Evolutionary conservation across 345 rosid genomes (phyloP).

Genomic region (Carallia pectinifolia): DNA sequence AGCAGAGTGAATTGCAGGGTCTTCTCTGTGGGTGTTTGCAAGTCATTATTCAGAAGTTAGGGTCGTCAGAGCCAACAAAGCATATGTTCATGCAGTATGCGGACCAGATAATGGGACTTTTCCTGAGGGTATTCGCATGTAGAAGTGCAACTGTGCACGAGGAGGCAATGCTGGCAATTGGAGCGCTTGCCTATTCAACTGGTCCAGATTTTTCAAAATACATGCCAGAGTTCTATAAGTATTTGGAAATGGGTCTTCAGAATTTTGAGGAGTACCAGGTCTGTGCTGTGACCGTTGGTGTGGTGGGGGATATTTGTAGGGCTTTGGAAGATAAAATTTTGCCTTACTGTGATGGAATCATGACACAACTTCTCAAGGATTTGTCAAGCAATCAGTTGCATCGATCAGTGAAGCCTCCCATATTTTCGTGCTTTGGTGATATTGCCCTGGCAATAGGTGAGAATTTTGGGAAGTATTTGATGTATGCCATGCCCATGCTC

Average conservation of each 20-base stretch:
- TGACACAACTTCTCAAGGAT: slow-evolving; percentile 18
- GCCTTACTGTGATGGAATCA: slow-evolving; percentile 13
- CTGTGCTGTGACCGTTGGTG: slow-evolving; percentile 16
- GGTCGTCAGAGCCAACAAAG: slow-evolving; percentile 8
- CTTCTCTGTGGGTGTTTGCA: slow-evolving; percentile 8
- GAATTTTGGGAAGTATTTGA: too few relatives aligned
- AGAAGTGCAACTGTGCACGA: slow-evolving; percentile 19
- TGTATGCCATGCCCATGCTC: too few relatives aligned
- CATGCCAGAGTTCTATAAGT: slow-evolving; percentile 18
- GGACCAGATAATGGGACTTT: not conserved
- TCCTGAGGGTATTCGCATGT: not conserved
- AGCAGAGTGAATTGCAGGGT: slow-evolving; percentile 3
- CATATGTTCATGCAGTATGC: slow-evolving; percentile 13
- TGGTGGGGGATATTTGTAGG: slow-evolving; percentile 17
- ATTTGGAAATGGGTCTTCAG: not conserved
- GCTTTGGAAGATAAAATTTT: slow-evolving; percentile 10
- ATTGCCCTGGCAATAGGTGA: slow-evolving; percentile 13
- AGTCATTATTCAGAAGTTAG: slow-evolving; percentile 13
- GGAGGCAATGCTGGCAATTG: slow-evolving; percentile 19
- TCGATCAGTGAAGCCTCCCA: slow-evolving; percentile 19
- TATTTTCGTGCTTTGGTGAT: slow-evolving; percentile 16
- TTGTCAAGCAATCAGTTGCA: slow-evolving; percentile 11
- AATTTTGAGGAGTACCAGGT: slow-evolving; percentile 12
- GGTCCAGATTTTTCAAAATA: slow-evolving; percentile 13
- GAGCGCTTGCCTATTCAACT: slow-evolving; percentile 12